Evolutionary conservation across 2,329 filamentous ascomycete genomes (phyloP).

Genomic region (Rutstroemia sp.): DNA sequence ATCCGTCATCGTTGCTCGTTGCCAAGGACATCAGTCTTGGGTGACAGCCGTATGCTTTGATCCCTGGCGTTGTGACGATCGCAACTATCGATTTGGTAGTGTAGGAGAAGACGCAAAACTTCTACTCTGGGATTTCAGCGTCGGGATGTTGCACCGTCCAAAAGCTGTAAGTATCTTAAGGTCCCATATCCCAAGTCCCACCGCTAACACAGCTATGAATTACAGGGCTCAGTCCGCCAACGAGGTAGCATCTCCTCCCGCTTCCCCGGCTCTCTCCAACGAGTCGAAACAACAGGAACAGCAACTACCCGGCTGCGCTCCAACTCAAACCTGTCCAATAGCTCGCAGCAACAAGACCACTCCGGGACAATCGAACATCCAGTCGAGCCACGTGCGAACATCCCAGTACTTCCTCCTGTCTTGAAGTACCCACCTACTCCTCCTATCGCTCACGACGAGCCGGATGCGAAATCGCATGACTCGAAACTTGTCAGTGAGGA

Average conservation of each 20-base stretch:
- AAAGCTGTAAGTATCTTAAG: constrained; percentile 58
- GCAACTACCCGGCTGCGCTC: constrained; percentile 51
- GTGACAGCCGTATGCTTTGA: constrained; percentile 91
- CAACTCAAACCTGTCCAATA: constrained; percentile 56
- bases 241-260: constrained; percentile 43
- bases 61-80: constrained; percentile 92
- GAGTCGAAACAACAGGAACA: constrained; percentile 56
- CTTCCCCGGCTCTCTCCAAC: constrained; percentile 40
- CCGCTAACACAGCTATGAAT: constrained; percentile 10
- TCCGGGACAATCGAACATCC: constrained; percentile 63
- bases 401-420: constrained; percentile 82
- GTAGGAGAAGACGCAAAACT: constrained; percentile 90
- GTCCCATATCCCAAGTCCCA: constrained; percentile 12
- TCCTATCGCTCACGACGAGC: background rate
- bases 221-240: constrained; percentile 48
- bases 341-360: constrained; percentile 30
- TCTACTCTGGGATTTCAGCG: constrained; percentile 94
- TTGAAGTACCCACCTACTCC: constrained; percentile 49
- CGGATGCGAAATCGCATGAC: background rate
- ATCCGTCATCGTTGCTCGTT: constrained; percentile 77
- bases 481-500: constrained; percentile 74
- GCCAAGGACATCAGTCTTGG: constrained; percentile 94
- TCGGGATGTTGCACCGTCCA: constrained; percentile 90
- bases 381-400: constrained; percentile 77
- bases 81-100: constrained; percentile 91